Evolutionary conservation across 805 yeast genomes (phyloP).

Genomic region (Candida glaebosa): DNA sequence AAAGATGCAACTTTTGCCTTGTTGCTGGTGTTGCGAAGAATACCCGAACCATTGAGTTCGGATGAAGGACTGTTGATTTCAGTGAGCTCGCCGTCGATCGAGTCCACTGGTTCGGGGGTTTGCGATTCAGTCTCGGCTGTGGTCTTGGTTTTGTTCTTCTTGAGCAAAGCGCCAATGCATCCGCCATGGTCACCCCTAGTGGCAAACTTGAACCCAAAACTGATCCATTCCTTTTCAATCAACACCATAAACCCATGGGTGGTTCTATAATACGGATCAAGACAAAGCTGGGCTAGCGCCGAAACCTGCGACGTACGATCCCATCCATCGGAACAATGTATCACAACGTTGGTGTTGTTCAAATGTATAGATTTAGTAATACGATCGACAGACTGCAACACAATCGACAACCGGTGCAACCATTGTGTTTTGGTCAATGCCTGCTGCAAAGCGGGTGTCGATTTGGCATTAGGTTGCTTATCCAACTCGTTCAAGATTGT

Average conservation of each 20-base stretch:
- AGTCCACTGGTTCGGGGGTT: slow-evolving; percentile 8
- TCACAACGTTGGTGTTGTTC: slow-evolving; percentile 75
- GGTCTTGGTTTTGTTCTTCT: slow-evolving; percentile 14
- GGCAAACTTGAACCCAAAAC: slow-evolving; percentile 88
- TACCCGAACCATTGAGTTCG: not conserved
- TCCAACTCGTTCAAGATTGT: slow-evolving; percentile 69
- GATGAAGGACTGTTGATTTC: slow-evolving; percentile 5
- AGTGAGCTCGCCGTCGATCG: slow-evolving; percentile 7
- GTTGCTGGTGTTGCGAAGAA: not conserved
- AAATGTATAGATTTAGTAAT: slow-evolving; percentile 78
- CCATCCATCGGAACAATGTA: slow-evolving; percentile 99
- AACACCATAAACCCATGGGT: slow-evolving; percentile 80
- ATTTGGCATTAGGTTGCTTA: slow-evolving; percentile 36
- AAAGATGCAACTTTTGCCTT: slow-evolving; percentile 32
- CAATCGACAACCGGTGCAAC: slow-evolving; percentile 66
- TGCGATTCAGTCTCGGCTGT: slow-evolving; percentile 10
- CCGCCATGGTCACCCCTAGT: slow-evolving; percentile 80
- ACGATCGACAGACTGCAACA: slow-evolving; percentile 72
- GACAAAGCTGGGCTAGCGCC: slow-evolving; percentile 77
- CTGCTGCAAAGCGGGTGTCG: slow-evolving; percentile 34
- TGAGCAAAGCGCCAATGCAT: slow-evolving; percentile 37
- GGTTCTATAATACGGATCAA: slow-evolving; percentile 89
- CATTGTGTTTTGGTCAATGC: slow-evolving; percentile 68
- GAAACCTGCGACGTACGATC: slow-evolving; percentile 91
- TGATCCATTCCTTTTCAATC: slow-evolving; percentile 92